Conservation (phyloP, 768 basidiomycete species). For the Gymnopilus dilepis region DNA sequence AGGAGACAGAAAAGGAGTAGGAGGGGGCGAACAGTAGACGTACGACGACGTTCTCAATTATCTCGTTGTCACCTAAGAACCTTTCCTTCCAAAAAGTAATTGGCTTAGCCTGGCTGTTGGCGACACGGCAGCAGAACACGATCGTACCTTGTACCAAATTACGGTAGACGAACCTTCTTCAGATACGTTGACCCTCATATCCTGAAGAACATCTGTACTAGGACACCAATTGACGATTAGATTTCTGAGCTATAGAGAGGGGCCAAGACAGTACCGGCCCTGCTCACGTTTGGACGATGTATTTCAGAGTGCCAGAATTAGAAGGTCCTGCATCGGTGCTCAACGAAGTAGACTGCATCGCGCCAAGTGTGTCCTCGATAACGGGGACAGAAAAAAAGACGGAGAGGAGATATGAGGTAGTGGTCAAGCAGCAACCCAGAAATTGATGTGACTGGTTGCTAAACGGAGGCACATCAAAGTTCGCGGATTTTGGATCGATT, state of each 20-base stretch:
- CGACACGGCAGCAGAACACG: neutral
- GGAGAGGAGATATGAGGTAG: too few species aligned
- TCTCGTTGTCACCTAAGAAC: constrained; percentile 73
- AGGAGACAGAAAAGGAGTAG: neutral
- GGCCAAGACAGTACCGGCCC: neutral
- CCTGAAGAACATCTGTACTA: constrained; percentile 76
- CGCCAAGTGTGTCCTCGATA: neutral
- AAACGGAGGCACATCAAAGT: too few species aligned
- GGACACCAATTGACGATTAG: neutral
- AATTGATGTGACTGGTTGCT: too few species aligned
- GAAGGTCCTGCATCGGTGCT: constrained; percentile 22
- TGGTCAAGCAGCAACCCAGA: too few species aligned
- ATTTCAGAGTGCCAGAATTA: constrained; percentile 27
- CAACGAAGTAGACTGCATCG: constrained; percentile 6
- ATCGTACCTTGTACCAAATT: constrained; percentile 73
- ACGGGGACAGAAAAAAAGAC: too few species aligned
- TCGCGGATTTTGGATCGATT: too few species aligned
- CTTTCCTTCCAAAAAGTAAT: constrained; percentile 58
- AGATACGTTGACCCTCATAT: constrained; percentile 68
- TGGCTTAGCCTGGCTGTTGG: constrained; percentile 13
- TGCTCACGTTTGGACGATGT: constrained; percentile 39
- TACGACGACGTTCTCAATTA: constrained; percentile 76
- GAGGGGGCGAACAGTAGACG: constrained; percentile 34
- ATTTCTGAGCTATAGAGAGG: neutral
- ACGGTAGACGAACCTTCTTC: constrained; percentile 62